Base-by-base conservation (phyloP, 140 eudicot species). In the Anethum foeniculum region DNA sequence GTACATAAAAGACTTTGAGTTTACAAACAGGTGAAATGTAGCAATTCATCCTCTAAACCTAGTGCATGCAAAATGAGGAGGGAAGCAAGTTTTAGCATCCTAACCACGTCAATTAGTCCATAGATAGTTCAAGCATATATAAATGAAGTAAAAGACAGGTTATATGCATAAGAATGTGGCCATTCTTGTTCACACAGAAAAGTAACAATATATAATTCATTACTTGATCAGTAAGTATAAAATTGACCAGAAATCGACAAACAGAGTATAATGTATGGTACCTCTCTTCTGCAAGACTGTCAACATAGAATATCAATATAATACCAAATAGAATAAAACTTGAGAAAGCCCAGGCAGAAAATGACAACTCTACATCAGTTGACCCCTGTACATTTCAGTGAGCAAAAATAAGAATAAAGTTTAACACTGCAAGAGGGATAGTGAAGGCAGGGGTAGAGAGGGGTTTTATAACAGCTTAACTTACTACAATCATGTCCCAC, bases 401-500 rank as follows among this genome's bases (percentile, higher is more conserved):
- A 82, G 77, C 51, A 83, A 21, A 83, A 72, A 21, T 12, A 80
- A 44, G 23, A 71, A 79, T 11, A 81, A 80, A 30, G 21, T 46
- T 38, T 14, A 56, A 39, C 23, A 44, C 28, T 9, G 13, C 27
- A 56, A 6, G 28, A 18, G 21, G 60, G 14, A 36, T 7, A 28
- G 39, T 18, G 27, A 28, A 21, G 39, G n/a, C 56, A 25, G 78
- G 39, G 39, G 41, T 1, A 46, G 39, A 1, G 77, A 23, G 36
- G 25, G 58, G 23, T 13, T n/a, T 44, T 25, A 8, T 60, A 71
- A 58, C 38, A 86, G 86, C 75, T 67, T 19, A 82, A 89, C 92
- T 89, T 84, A 89, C 97, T 71, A 89, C 80, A 68, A 94, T 94
- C 93, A 94, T 86, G 88, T 94, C 98, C 98, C 98, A 94, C 97